These are phyloP conservation scores for Austroboletus eburneus DNA, from an alignment of 768 basidiomycete genomes.

Conservation along the genomic window DNA sequence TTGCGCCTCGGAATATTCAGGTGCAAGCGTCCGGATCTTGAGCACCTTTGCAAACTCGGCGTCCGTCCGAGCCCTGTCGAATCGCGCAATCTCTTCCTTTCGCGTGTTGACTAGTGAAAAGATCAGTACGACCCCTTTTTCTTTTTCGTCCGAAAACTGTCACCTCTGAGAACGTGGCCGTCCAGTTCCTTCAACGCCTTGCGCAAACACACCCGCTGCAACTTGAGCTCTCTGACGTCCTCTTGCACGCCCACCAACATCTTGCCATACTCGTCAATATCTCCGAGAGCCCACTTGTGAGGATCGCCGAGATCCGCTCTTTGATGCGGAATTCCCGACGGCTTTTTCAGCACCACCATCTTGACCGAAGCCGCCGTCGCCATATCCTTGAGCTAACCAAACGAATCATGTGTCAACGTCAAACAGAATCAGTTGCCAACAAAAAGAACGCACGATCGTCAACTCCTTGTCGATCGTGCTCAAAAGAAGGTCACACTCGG, in stretches of 20 bases:
- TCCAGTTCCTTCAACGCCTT: conserved; percentile 53
- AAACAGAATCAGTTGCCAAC: neutral
- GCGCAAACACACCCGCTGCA: conserved; percentile 37
- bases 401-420: neutral
- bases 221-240: conserved; percentile 50
- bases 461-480: conserved; percentile 48
- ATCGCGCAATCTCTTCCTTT: conserved; percentile 78
- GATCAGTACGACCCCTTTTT: conserved; percentile 3
- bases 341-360: conserved; percentile 35
- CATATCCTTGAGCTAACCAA: conserved; percentile 41
- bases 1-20: conserved; percentile 85
- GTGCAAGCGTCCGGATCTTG: conserved; percentile 72
- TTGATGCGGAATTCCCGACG: conserved; percentile 34
- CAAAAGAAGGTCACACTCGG: conserved; percentile 54
- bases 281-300: conserved; percentile 51
- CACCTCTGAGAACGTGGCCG: conserved; percentile 65
- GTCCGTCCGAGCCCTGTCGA: conserved; percentile 74
- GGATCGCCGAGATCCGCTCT: conserved; percentile 44
- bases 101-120: conserved; percentile 62
- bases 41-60: conserved; percentile 74
- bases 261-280: conserved; percentile 48
- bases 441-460: conserved; percentile 45
- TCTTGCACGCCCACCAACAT: conserved; percentile 34
- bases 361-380: conserved; percentile 37
- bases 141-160: too few species aligned